phyloP scores from a whole-genome alignment of 148 eudicot genomes.

The Fagopyrum esculentum region DNA sequence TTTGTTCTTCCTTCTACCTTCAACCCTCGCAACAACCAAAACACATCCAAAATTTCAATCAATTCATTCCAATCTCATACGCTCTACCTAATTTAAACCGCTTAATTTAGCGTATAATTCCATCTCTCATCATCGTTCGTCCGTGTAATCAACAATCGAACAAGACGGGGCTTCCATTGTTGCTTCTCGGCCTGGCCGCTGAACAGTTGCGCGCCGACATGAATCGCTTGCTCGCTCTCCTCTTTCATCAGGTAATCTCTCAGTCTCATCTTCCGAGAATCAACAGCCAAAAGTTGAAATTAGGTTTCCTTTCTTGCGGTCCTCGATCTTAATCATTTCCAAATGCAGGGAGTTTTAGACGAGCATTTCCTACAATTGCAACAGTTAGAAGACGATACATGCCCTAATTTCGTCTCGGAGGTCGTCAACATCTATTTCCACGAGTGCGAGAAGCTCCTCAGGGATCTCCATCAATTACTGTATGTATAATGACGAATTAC shows the following conservation, averaged over 20 bases:
- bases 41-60: neutral
- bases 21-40: neutral
- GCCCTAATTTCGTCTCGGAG: slow-evolving; percentile 81
- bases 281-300: neutral
- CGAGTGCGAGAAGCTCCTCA: slow-evolving; percentile 82
- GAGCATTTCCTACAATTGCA: slow-evolving; percentile 92
- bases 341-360: slow-evolving; percentile 75
- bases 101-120: neutral
- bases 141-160: neutral
- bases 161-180: slow-evolving; percentile 97
- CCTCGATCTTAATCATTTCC: neutral
- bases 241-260: slow-evolving; percentile 63
- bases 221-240: slow-evolving; percentile 79
- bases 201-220: slow-evolving; percentile 82
- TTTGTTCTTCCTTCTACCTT: neutral
- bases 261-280: neutral
- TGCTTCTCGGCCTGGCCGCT: slow-evolving; percentile 84
- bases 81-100: neutral
- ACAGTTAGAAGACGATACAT: slow-evolving; percentile 77
- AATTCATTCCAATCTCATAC: neutral
- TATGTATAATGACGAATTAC: slow-evolving; percentile 16
- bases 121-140: neutral
- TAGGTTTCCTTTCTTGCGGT: neutral
- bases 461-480: slow-evolving; percentile 58
- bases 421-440: slow-evolving; percentile 80